These are phyloP conservation scores for Starmerella floricola DNA, from an alignment of 805 yeast genomes.

Conservation along the genomic window DNA sequence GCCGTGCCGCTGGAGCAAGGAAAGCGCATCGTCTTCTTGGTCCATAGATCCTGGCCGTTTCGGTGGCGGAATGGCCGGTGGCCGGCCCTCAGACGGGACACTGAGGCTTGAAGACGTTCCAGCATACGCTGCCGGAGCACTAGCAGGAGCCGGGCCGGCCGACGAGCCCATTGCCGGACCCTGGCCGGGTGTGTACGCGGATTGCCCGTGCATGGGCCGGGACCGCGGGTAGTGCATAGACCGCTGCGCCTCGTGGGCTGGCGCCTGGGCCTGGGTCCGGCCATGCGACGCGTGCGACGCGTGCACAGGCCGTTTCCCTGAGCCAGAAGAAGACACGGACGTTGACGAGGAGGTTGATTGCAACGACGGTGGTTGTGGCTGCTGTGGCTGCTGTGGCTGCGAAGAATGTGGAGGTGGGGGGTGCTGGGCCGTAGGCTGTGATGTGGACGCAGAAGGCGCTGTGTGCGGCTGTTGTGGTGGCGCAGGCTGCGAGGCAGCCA, in stretches of 20 bases:
- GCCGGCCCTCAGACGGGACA: neutral
- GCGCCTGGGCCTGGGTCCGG: neutral
- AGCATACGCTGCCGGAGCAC: neutral
- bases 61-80: conserved; percentile 2
- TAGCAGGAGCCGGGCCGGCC: too few relatives aligned
- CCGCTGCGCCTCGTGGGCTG: neutral
- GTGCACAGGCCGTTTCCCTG: neutral
- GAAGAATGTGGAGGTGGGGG: neutral
- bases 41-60: conserved; percentile 1
- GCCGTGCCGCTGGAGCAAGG: conserved; percentile 69
- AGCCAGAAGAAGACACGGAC: too few relatives aligned
- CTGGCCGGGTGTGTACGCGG: too few relatives aligned
- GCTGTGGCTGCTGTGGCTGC: neutral
- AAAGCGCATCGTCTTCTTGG: conserved; percentile 43
- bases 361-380: neutral
- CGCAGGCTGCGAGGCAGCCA: neutral
- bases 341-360: too few relatives aligned
- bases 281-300: neutral
- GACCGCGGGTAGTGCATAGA: neutral
- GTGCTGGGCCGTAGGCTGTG: too few relatives aligned
- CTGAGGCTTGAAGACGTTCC: neutral
- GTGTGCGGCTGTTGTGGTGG: neutral
- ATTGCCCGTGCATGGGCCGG: neutral
- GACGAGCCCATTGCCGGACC: too few relatives aligned
- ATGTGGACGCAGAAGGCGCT: too few relatives aligned